These are phyloP conservation scores for Immersiella caudata DNA, from an alignment of 495 filamentous ascomycete species.

Conservation along the genomic window DNA sequence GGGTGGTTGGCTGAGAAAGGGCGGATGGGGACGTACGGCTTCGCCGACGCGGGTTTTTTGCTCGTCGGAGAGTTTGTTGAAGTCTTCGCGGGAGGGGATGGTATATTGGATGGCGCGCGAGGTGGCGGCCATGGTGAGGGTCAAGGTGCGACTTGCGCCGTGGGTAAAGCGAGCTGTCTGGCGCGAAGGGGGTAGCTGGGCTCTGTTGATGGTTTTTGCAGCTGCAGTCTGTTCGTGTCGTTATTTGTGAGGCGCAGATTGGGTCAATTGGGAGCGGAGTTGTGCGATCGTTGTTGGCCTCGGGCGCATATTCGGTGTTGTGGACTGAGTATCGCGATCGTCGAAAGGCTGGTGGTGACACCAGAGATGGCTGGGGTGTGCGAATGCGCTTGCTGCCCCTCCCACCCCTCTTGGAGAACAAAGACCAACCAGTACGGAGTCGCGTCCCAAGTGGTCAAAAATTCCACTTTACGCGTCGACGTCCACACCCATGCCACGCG, in stretches of 20 bases:
- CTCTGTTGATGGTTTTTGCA: background rate
- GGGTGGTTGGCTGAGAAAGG: background rate
- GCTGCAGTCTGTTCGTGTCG: background rate
- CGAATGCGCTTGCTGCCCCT: slow-evolving; percentile 4
- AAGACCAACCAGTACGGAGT: slow-evolving; percentile 1
- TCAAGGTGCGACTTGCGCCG: slow-evolving; percentile 13
- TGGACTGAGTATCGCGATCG: slow-evolving; percentile 4
- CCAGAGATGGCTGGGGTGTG: slow-evolving; percentile 13
- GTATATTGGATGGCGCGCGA: slow-evolving; percentile 40
- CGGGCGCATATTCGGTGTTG: background rate
- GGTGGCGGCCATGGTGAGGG: slow-evolving; percentile 31
- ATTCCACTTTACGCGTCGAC: slow-evolving; percentile 27
- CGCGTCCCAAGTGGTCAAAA: slow-evolving; percentile 9
- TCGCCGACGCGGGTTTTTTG: slow-evolving; percentile 41
- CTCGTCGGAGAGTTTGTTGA: slow-evolving; percentile 40
- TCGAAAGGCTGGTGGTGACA: slow-evolving; percentile 9
- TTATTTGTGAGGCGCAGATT: background rate
- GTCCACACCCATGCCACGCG: slow-evolving; percentile 5
- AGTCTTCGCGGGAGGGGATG: slow-evolving; percentile 38
- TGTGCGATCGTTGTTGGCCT: slow-evolving; percentile 6
- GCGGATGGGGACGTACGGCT: slow-evolving; percentile 30
- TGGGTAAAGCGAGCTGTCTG: background rate
- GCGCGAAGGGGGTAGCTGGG: background rate
- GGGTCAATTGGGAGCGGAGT: background rate
- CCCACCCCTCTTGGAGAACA: slow-evolving; percentile 13